Percentiles rank a stretch among this genome's conserved stretches.
These are phyloP conservation scores for Lentinula boryana DNA, from an alignment of 768 basidiomycete species.

Conservation along the genomic window DNA sequence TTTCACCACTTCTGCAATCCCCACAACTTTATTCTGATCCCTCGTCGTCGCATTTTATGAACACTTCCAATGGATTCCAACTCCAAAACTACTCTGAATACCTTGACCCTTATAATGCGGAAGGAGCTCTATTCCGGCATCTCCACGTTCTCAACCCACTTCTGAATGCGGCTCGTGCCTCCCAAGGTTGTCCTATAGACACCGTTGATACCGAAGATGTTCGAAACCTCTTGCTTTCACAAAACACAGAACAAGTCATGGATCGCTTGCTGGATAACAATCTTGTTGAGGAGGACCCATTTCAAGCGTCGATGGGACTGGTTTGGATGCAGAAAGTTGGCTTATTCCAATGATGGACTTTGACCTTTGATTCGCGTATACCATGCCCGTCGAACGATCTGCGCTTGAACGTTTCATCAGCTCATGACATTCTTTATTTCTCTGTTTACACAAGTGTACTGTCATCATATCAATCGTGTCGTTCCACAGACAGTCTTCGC, in stretches of 20 bases:
- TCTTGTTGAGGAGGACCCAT: slow-evolving; percentile 29
- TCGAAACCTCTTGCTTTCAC: neutral
- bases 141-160: slow-evolving; percentile 25
- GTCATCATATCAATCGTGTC: too few relatives aligned
- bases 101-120: neutral
- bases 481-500: too few relatives aligned
- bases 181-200: neutral
- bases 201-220: neutral
- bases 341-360: neutral
- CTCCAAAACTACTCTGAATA: neutral
- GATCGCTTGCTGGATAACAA: slow-evolving; percentile 27
- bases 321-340: slow-evolving; percentile 21
- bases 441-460: too few relatives aligned
- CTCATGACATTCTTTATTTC: too few relatives aligned
- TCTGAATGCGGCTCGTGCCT: neutral
- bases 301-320: slow-evolving; percentile 44
- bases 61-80: neutral
- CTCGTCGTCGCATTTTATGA: neutral
- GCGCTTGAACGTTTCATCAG: too few relatives aligned
- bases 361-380: too few relatives aligned
- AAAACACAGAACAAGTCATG: slow-evolving; percentile 13
- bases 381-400: too few relatives aligned
- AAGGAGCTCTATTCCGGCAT: slow-evolving; percentile 23
- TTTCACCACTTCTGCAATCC: neutral
- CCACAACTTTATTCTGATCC: neutral